Percentiles rank a stretch among this genome's conserved stretches.
Evolutionary conservation across 2,329 filamentous ascomycete species (phyloP).

Genomic region (Xenoacremonium recifei): DNA sequence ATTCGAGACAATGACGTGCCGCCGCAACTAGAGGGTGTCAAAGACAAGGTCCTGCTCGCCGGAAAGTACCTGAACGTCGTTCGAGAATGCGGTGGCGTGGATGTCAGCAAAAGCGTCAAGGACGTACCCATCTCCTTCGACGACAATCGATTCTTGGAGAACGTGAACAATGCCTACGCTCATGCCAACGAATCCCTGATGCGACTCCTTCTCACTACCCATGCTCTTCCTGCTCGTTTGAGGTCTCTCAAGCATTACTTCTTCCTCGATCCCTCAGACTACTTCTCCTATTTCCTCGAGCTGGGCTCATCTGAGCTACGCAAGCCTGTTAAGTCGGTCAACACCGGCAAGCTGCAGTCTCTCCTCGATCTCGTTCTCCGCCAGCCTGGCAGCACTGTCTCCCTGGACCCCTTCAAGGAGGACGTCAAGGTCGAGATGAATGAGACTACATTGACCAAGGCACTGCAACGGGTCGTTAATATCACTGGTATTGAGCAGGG

Average conservation of each 20-base stretch:
- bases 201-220: conserved; percentile 86
- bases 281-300: conserved; percentile 97
- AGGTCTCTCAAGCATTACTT: conserved; percentile 97
- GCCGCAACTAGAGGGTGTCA: conserved; percentile 85
- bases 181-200: conserved; percentile 93
- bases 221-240: conserved; percentile 82
- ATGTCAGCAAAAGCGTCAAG: conserved; percentile 82
- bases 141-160: conserved; percentile 87
- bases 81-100: conserved; percentile 92
- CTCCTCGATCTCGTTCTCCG: conserved; percentile 92
- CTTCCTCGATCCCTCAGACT: conserved; percentile 96
- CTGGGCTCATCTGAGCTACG: conserved; percentile 85
- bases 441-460: conserved; percentile 87
- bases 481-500: conserved; percentile 94
- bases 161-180: conserved; percentile 92
- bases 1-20: conserved; percentile 89
- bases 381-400: conserved; percentile 92
- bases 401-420: conserved; percentile 95
- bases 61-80: conserved; percentile 99
- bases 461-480: conserved; percentile 92
- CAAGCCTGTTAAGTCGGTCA: conserved; percentile 85
- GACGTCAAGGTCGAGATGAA: conserved; percentile 98
- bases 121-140: conserved; percentile 93
- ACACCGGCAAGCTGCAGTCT: conserved; percentile 90
- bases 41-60: conserved; percentile 90